These are phyloP conservation scores for Monilinia fructicola DNA, from an alignment of 2,329 filamentous ascomycete genomes.

Conservation along the genomic window DNA sequence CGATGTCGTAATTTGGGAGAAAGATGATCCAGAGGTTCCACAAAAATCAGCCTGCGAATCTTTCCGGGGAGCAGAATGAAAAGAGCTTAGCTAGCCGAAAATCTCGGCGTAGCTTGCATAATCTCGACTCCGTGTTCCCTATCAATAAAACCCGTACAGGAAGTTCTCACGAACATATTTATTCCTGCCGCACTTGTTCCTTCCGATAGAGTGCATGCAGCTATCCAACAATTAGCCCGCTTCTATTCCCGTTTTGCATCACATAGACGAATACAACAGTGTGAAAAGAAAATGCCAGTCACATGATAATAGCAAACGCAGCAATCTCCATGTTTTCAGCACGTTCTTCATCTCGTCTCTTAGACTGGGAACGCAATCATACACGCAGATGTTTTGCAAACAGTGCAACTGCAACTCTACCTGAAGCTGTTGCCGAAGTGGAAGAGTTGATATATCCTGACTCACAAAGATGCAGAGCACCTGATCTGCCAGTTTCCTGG, in stretches of 20 bases:
- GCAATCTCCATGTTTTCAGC: slow-evolving; percentile 30
- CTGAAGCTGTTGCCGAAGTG: neutral
- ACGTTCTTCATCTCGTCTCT: slow-evolving; percentile 28
- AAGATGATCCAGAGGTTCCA: slow-evolving; percentile 6
- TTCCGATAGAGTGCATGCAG: slow-evolving; percentile 13
- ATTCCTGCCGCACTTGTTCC: slow-evolving; percentile 2
- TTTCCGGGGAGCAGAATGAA: neutral
- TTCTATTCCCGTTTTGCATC: slow-evolving; percentile 8
- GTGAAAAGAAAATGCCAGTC: slow-evolving; percentile 8
- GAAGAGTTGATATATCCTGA: slow-evolving; percentile 47
- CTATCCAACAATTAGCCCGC: neutral
- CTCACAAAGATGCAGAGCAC: slow-evolving; percentile 53
- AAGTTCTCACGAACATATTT: neutral
- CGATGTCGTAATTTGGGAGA: slow-evolving; percentile 11
- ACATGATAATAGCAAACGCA: slow-evolving; percentile 24
- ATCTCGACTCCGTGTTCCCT: slow-evolving; percentile 6
- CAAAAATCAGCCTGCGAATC: slow-evolving; percentile 10
- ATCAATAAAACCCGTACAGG: neutral
- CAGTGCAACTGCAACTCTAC: slow-evolving; percentile 16
- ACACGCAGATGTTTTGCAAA: slow-evolving; percentile 34
- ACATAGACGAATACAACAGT: neutral
- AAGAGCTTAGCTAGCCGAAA: neutral
- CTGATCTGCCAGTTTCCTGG: slow-evolving; percentile 63
- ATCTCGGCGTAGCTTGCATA: slow-evolving; percentile 7
- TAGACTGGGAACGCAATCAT: slow-evolving; percentile 29